Evolutionary conservation across 2,329 filamentous ascomycete genomes (phyloP), one percentile per base, ranked within the genome.

Genomic region (Simplicillium aogashimaense): DNA sequence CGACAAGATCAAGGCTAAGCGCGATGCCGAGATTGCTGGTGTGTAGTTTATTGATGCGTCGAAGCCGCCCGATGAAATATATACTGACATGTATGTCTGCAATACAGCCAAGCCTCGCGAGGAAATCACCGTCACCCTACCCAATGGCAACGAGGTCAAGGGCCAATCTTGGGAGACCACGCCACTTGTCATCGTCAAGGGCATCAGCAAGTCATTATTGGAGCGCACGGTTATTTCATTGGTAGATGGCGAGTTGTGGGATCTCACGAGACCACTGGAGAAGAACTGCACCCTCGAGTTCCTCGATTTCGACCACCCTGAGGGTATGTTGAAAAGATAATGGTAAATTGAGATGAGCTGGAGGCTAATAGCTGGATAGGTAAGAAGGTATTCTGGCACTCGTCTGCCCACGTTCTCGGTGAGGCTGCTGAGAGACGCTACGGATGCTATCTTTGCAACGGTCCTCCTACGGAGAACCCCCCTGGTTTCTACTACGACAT

Each of bases 381-480:
- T 54, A 89, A 92, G 67, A 86, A 86, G 60, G 90, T 97, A 42
- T 98, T 95, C 68, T 98, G 90, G 90, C 92, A 97, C 64, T 94
- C 87, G 15, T 90, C 83, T 53, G 92, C 92, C 35, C 92, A 98
- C 61, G 82, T 94, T 48, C 77, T 98, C n/a, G 92, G 92, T 51
- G 92, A 97, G 65, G 89, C 89, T 44, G 85, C 83, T 37, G 92
- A 98, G 65, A 77, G 84, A 56, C 77, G 88, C 53, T 98, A 88
- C 57, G 86, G 88, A 44, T 95, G 90, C 65, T 82, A 86, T 53
- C 76, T 95, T 35, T 95, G 88, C 61, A 94, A 95, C 58, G 92
- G 92, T 17, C 92, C 92, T 29, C 92, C 87, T 9, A 88, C 90
- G 35, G 79, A 88, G 39, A 83, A 89, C 61, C 60, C 60, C 7